These are phyloP conservation scores for Yamadazyma trypodendri DNA, from an alignment of 1,139 yeast species.

Conservation along the genomic window DNA sequence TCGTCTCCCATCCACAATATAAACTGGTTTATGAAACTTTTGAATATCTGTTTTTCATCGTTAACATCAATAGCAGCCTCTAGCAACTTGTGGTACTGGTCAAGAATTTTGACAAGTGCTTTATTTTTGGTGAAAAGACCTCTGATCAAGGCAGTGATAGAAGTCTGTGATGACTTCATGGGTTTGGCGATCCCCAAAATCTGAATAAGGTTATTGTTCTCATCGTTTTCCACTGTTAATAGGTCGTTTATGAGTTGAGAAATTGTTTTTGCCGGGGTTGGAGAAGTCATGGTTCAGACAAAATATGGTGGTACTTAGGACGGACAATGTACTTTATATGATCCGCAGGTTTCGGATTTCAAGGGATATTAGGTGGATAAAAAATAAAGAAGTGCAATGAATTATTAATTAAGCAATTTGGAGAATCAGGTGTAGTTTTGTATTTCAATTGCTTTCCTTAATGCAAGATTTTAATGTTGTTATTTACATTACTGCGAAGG, in stretches of 20 bases:
- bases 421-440: constrained; percentile 2
- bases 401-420: neutral
- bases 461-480: neutral
- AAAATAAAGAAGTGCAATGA: neutral
- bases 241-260: constrained; percentile 13
- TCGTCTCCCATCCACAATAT: constrained; percentile 40
- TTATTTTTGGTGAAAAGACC: constrained; percentile 44
- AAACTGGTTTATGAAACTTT: constrained; percentile 39
- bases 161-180: constrained; percentile 23
- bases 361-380: neutral
- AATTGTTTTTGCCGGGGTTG: constrained; percentile 6
- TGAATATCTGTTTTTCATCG: constrained; percentile 29
- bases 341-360: neutral
- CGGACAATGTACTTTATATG: neutral
- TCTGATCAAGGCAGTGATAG: constrained; percentile 35
- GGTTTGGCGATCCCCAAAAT: constrained; percentile 39
- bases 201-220: constrained; percentile 33
- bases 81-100: constrained; percentile 17
- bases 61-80: constrained; percentile 15
- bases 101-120: constrained; percentile 26
- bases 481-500: neutral
- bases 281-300: no score
- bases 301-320: no score
- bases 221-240: constrained; percentile 23
- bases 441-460: neutral